Evolutionary conservation across 768 basidiomycete species (phyloP), one percentile per base, ranked within the genome.

Genomic region (Suillus spraguei): DNA sequence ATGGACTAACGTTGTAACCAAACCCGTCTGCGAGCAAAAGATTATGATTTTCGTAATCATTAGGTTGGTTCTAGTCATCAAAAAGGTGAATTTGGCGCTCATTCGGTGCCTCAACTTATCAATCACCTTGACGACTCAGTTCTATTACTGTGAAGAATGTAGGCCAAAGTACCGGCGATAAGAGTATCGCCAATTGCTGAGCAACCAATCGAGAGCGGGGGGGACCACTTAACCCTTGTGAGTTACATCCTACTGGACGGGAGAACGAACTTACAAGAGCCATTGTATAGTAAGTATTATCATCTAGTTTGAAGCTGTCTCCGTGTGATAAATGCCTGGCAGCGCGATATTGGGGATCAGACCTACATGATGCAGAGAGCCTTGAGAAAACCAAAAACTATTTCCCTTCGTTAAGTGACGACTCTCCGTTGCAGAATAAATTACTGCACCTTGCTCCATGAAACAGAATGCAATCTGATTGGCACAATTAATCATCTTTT

Each of bases 11-110:
- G 71, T 60, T 9, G 74, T 74, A 46, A 76, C 63, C 2, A 71
- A 28, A 6, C 73, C 73, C 66, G 74, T 74, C 32, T 74, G 74
- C 17, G 74, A 64, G 16, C 38, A 66, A 60, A 74, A 69, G 1
- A 14, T 69, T 60, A 38, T 49, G 3, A 74, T 53, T 24, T 41
- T 71, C 36, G 61, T 35, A 32, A 76, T 47, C 56, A 69, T 50
- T 44, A 67, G 41, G 2, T 39, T 47, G 13, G 72, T 59, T 28
- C 73, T 74, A 44, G 4, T 39, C 0, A 58, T 36, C 14, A 16
- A 33, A 20, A 17, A 9, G 22, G 32, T 36, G 6, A 32, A 10
- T 63, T 11, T 35, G 32, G 13, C n/a, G 22, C 6, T 16, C 20
- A 9, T 32, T 17, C 22, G 7, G 42, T 42, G 20, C 17, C 53